Base-by-base conservation (phyloP, 2,329 filamentous ascomycete species). In the Calycina herbarum region DNA sequence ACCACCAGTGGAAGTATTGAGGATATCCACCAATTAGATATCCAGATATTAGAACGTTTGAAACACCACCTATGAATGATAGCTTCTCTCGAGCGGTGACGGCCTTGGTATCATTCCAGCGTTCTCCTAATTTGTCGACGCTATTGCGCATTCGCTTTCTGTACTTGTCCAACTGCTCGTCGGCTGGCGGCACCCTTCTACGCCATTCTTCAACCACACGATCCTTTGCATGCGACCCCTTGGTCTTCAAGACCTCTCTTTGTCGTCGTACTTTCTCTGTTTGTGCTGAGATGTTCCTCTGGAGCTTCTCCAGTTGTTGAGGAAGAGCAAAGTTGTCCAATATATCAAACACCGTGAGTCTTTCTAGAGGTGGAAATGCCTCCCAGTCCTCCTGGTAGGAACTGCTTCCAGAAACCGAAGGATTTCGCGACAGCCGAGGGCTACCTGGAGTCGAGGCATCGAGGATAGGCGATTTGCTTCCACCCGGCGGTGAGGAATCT, bases 41-140 rank as follows among this genome's bases (percentile, higher is more conserved):
- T 65, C 94, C 95, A 71, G 93, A 96, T 76, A 98, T 88, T 79
- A 99, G 96, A 77, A 99, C 95, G 79, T 99, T 99, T 80, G 97
- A 87, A 71, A 97, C 94, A 73, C 93, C 95, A 67, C 89, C 94
- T 68, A 99, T 97, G 78, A 99, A 99, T 5, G 94, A 94, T 59
- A 96, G 82, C 83, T 99, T 99, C 80, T 99, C 95, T 66, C 94
- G 89, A 60, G 92, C 79, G 1, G 93, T 97, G 72, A 99, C 93
- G 8, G 88, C 89, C 74, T 93, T 93, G 20, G 91, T 92, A 75
- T 97, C 91, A 75, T 92, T 95, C 94, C 94, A 99, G 74, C 88
- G 88, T 70, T 85, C 86, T 67, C 89, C 90, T 40, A 98, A 84
- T 71, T 92, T 91, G 73, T 97, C 94, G n/a, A 98, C 93, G 60